Conservation (phyloP, 208 protist species). For the Naegleria lovaniensis region DNA sequence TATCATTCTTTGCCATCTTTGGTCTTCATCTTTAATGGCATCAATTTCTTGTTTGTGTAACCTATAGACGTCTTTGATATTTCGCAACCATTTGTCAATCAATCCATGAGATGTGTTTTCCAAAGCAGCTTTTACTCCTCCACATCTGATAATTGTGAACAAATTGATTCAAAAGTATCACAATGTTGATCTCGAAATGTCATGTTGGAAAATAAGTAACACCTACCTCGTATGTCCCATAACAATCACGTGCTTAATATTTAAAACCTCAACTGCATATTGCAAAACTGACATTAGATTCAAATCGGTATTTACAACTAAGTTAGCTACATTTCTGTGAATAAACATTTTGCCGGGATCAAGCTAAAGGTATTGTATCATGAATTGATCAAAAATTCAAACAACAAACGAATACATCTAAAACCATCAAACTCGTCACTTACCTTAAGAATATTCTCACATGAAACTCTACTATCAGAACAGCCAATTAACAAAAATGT, state of each 20-base stretch:
- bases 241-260: slow-evolving; percentile 83
- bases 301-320: slow-evolving; percentile 80
- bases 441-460: slow-evolving; percentile 59
- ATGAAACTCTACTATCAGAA: slow-evolving; percentile 71
- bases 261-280: slow-evolving; percentile 81
- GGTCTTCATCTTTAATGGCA: slow-evolving; percentile 21
- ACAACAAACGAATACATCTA: too few relatives aligned
- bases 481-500: slow-evolving; percentile 87
- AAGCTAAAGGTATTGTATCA: too few relatives aligned
- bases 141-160: slow-evolving; percentile 78
- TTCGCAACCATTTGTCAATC: slow-evolving; percentile 49
- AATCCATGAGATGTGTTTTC: slow-evolving; percentile 42
- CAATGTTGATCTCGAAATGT: too few relatives aligned
- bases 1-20: slow-evolving; percentile 26
- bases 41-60: slow-evolving; percentile 32
- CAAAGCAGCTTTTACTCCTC: slow-evolving; percentile 61
- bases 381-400: too few relatives aligned
- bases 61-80: slow-evolving; percentile 43
- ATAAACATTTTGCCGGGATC: slow-evolving; percentile 75
- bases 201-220: too few relatives aligned
- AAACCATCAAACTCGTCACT: too few relatives aligned
- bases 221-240: slow-evolving; percentile 58
- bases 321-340: slow-evolving; percentile 86
- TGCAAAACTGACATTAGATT: slow-evolving; percentile 80
- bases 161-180: too few relatives aligned